phyloP scores from a whole-genome alignment of 495 filamentous ascomycete genomes.

The Barbatosphaeria neglecta region DNA sequence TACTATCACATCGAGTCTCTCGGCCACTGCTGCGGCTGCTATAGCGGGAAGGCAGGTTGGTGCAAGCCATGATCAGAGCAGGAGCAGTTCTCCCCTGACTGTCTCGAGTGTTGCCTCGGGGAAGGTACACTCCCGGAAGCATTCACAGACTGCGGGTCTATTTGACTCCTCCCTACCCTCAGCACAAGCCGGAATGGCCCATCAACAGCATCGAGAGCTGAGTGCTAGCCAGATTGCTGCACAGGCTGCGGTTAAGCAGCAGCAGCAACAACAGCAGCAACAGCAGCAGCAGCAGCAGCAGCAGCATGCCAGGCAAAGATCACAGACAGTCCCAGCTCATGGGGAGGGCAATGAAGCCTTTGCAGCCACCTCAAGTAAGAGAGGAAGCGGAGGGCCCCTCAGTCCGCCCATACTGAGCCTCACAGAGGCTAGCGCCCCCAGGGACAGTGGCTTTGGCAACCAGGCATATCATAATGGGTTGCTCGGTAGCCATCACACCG shows the following conservation, averaged over 20 bases:
- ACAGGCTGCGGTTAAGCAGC: constrained; percentile 63
- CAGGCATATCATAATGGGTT: constrained; percentile 56
- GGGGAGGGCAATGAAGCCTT: constrained; percentile 20
- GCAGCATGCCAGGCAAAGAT: constrained; percentile 49
- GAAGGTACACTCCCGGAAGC: constrained; percentile 36
- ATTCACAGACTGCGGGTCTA: constrained; percentile 69
- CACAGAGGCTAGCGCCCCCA: constrained; percentile 42
- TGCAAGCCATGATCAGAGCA: constrained; percentile 12
- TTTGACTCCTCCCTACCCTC: constrained; percentile 82
- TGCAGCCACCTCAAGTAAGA: constrained; percentile 18
- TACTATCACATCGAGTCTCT: constrained; percentile 7
- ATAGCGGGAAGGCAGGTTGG: constrained; percentile 15
- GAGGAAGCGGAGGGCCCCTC: constrained; percentile 34
- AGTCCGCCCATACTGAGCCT: constrained; percentile 46
- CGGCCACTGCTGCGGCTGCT: constrained; percentile 25
- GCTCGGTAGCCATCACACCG: constrained; percentile 51
- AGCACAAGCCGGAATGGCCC: constrained; percentile 33
- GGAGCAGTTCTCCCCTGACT: constrained; percentile 31
- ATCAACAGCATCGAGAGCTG: constrained; percentile 36
- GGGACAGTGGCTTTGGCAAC: constrained; percentile 37
- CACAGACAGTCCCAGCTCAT: constrained; percentile 50
- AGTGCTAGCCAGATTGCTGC: constrained; percentile 80
- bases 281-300: constrained; percentile 29
- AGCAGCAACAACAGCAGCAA: constrained; percentile 40
- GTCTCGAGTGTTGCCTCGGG: constrained; percentile 20